phyloP scores from a whole-genome alignment of 225 moss, liverwort and hornwort genomes.

The Pleurozium schreberi region DNA sequence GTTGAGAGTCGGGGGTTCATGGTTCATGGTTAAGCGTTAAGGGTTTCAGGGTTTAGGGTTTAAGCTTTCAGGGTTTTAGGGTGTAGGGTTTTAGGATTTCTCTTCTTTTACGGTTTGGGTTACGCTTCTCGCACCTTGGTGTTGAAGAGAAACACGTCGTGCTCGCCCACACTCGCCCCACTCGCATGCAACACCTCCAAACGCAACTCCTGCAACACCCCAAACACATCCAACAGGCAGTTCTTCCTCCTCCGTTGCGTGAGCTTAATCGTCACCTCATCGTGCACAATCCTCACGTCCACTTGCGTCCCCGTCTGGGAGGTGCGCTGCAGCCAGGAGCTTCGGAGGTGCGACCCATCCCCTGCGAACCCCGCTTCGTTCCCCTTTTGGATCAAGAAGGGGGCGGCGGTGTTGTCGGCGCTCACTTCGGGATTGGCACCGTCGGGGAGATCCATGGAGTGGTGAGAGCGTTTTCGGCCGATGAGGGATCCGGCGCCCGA shows the following conservation, averaged over 20 bases:
- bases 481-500: neutral
- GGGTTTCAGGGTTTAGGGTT: neutral
- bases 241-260: conserved; percentile 34
- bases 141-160: conserved; percentile 77
- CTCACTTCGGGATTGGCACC: neutral
- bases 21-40: too few relatives aligned
- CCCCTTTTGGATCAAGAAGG: conserved; percentile 9
- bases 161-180: conserved; percentile 67
- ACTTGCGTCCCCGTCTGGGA: conserved; percentile 70
- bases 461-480: conserved; percentile 17
- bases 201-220: conserved; percentile 47
- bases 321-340: conserved; percentile 68
- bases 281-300: conserved; percentile 68
- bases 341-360: conserved; percentile 37
- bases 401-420: neutral
- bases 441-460: neutral
- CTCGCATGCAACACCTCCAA: conserved; percentile 65
- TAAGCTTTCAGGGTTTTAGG: neutral
- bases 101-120: too few relatives aligned
- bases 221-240: conserved; percentile 47
- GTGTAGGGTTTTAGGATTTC: neutral
- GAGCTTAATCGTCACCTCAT: conserved; percentile 74
- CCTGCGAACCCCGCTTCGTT: conserved; percentile 5
- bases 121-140: conserved; percentile 38
- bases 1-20: neutral